Base-by-base conservation (phyloP, 805 yeast species). In the Peterozyma xylosa region DNA sequence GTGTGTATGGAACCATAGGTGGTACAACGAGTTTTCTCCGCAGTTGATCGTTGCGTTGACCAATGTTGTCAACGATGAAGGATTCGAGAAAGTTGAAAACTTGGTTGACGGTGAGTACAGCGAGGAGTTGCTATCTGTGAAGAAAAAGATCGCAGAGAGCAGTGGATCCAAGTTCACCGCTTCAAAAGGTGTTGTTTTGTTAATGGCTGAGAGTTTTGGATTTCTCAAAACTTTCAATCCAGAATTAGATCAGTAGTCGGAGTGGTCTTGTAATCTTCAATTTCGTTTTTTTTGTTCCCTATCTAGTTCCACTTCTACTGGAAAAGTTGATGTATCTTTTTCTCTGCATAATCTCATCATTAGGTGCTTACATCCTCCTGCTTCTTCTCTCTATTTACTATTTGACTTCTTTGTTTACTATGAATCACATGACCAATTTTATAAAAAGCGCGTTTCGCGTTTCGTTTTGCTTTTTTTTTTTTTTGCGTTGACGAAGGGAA, bases 1-100 rank as follows among this genome's bases (percentile, higher is more conserved):
- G 42, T 67, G 83, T n/a, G 95, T 93, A n/a, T 95, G 98, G 97
- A 85, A 88, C 58, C 97, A 90, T 62, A 78, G 99, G 57, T 93
- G 99, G 99, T 95, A 91, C 65, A 76, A 82, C 50, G 96, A 91
- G 51, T 91, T 89, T 57, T 81, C 95, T 9, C 86, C 95, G 16
- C 68, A 68, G 39, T 67, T 88, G 39, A 57, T 80, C n/a, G 58
- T 65, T n/a, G 66, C 79, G 0, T 63, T 89, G 47, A 66, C 76
- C 16, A 74, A 71, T 43, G 67, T 88, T 44, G 80, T 87, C 18
- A 78, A 77, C 35, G 82, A 82, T 54, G 88, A 86, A 53, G 96
- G 97, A 0, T 62, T 83, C 37, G 77, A 84, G 30, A 89, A 86
- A 62, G 77, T 88, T 35, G 80, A 79, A 49, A 82, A 81, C 50